Evolutionary conservation across 2,329 filamentous ascomycete species (phyloP).

Genomic region (Hypoxylon sp.): DNA sequence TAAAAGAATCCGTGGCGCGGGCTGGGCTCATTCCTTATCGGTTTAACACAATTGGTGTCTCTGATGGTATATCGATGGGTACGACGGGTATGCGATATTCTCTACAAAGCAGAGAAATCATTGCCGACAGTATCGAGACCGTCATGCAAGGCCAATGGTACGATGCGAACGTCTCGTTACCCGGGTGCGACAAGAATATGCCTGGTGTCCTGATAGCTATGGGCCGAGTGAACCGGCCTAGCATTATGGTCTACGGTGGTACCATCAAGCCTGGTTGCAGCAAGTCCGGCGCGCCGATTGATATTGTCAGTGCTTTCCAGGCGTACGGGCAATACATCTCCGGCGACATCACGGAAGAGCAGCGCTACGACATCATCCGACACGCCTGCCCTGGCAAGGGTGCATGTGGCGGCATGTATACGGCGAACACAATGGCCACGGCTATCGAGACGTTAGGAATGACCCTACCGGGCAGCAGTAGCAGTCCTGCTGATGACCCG

Average conservation of each 20-base stretch:
- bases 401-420: constrained; percentile 90
- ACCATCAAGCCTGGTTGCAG: constrained; percentile 94
- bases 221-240: constrained; percentile 93
- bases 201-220: constrained; percentile 92
- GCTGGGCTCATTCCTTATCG: constrained; percentile 92
- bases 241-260: constrained; percentile 97
- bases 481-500: constrained; percentile 80
- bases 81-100: constrained; percentile 97
- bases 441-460: constrained; percentile 81
- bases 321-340: constrained; percentile 95
- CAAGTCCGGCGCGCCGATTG: constrained; percentile 80
- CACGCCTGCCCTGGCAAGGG: constrained; percentile 89
- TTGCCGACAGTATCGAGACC: constrained; percentile 98
- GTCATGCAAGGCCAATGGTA: constrained; percentile 99
- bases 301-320: constrained; percentile 98
- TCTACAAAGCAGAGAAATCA: constrained; percentile 93
- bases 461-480: constrained; percentile 86
- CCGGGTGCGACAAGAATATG: constrained; percentile 99
- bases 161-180: constrained; percentile 95
- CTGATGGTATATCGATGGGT: constrained; percentile 98
- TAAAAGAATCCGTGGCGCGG: constrained; percentile 72
- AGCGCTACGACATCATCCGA: constrained; percentile 94
- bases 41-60: constrained; percentile 99
- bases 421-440: constrained; percentile 82
- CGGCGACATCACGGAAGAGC: constrained; percentile 90